Evolutionary conservation across 192 early-diverging fungal genomes (phyloP).

Genomic region (Glomus cerebriforme): DNA sequence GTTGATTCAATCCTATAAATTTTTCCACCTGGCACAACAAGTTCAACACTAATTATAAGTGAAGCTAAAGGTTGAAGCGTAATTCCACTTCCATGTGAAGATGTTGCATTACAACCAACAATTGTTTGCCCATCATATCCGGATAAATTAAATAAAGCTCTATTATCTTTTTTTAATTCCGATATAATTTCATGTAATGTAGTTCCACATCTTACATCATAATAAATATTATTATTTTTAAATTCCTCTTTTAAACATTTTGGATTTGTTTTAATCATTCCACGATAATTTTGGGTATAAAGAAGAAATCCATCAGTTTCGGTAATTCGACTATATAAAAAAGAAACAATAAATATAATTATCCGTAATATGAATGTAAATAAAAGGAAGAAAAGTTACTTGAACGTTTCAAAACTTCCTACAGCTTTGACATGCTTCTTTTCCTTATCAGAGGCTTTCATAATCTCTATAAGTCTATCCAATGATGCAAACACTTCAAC

Average conservation of each 20-base stretch:
- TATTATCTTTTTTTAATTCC: constrained; percentile 1
- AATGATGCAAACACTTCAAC: constrained; percentile 1
- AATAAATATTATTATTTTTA: constrained; percentile 11
- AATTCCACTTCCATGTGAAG: constrained; percentile 9
- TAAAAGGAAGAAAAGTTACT: background rate
- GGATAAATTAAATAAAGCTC: constrained; percentile 6
- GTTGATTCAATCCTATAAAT: constrained; percentile 7
- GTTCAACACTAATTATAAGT: background rate
- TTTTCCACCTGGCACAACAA: constrained; percentile 10
- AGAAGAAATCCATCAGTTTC: constrained; percentile 3
- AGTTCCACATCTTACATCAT: constrained; percentile 10
- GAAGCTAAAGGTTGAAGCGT: background rate
- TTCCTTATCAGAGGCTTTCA: background rate
- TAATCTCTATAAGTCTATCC: background rate
- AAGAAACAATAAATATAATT: background rate
- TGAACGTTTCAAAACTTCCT: background rate
- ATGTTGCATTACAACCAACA: constrained; percentile 14
- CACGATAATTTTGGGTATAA: background rate
- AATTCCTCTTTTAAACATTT: background rate
- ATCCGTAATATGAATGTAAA: too few species aligned
- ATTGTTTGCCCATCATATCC: constrained; percentile 2
- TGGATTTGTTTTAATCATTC: background rate
- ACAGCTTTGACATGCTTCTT: constrained; percentile 21
- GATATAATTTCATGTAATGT: background rate
- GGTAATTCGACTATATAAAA: background rate